Conservation (phyloP, 164 flowering plant genomes). For the Piper longum region DNA sequence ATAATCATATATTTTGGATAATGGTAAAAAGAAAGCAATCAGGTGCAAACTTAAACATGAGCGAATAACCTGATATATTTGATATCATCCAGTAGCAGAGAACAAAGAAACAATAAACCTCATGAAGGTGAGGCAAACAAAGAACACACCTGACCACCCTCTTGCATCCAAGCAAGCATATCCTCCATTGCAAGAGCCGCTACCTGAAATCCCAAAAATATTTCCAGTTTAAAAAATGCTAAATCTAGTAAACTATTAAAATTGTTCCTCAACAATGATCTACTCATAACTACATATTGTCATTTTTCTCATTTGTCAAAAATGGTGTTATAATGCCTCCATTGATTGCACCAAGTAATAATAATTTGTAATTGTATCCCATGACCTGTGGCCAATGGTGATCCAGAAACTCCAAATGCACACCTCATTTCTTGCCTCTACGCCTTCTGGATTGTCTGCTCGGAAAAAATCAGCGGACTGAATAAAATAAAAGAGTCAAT, state of each 20-base stretch:
- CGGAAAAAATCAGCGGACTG: slow-evolving; percentile 98
- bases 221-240: slow-evolving; percentile 14
- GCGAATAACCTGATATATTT: background rate
- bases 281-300: background rate
- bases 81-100: background rate
- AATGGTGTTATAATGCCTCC: background rate
- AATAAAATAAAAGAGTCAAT: slow-evolving; percentile 10
- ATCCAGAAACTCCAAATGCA: slow-evolving; percentile 3
- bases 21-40: too few relatives aligned
- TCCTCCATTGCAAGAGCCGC: slow-evolving; percentile 99
- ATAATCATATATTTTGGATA: too few relatives aligned
- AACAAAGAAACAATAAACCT: background rate
- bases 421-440: slow-evolving; percentile 98
- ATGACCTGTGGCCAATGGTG: background rate
- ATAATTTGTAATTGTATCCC: background rate
- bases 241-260: too few relatives aligned
- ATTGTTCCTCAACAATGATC: too few relatives aligned
- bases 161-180: slow-evolving; percentile 98
- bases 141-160: slow-evolving; percentile 86
- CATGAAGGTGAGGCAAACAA: background rate
- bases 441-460: slow-evolving; percentile 91
- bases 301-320: background rate
- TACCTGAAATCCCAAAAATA: slow-evolving; percentile 55
- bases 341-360: background rate
- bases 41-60: too few relatives aligned